Conservation (phyloP, 1,139 yeast species). For the Arxiozyma heterogenica region DNA sequence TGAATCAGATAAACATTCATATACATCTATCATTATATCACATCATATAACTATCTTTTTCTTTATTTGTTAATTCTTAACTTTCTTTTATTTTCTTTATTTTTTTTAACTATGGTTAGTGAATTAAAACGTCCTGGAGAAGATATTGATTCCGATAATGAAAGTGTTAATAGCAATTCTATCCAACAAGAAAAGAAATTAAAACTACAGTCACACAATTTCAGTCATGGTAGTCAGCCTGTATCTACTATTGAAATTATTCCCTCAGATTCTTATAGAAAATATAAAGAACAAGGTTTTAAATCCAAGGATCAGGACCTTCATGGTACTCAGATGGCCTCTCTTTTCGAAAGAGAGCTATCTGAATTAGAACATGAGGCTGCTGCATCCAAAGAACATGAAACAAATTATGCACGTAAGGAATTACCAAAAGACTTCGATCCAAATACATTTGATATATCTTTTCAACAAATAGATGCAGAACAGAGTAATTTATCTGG, state of each 20-base stretch:
- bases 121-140: conserved; percentile 23
- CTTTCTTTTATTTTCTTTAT: too few relatives aligned
- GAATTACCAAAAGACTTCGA: conserved; percentile 46
- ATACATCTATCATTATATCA: too few relatives aligned
- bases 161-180: background rate
- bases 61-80: too few relatives aligned
- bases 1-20: background rate
- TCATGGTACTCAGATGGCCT: conserved; percentile 33
- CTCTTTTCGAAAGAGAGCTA: conserved; percentile 59
- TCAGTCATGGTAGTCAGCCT: conserved; percentile 29
- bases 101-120: conserved; percentile 4
- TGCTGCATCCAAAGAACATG: conserved; percentile 18
- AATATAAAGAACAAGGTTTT: conserved; percentile 26
- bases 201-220: conserved; percentile 25
- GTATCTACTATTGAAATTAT: conserved; percentile 29
- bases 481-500: conserved; percentile 65
- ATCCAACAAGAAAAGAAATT: conserved; percentile 20
- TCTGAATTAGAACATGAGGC: conserved; percentile 44
- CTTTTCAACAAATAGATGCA: conserved; percentile 90
- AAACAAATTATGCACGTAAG: conserved; percentile 36
- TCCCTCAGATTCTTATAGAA: conserved; percentile 24
- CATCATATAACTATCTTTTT: background rate
- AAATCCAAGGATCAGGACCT: conserved; percentile 21
- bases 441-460: conserved; percentile 43
- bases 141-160: conserved; percentile 6